Conservation (phyloP, 1,284 basidiomycete species). For the Amylostereum areolatum region DNA sequence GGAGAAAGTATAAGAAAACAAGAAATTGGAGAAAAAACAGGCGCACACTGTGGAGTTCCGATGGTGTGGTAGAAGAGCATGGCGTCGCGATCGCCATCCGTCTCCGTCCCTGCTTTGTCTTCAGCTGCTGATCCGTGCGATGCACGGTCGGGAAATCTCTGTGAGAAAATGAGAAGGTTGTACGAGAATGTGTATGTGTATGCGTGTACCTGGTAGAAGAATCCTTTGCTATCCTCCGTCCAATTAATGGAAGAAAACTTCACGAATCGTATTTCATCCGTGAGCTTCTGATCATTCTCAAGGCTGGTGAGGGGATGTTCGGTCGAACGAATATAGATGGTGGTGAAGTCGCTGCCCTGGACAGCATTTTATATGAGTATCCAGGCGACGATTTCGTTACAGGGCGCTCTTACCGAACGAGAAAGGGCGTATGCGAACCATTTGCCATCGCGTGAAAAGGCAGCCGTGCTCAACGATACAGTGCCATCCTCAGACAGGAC, state of each 20-base stretch:
- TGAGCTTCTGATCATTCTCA: conserved; percentile 45
- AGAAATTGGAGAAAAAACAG: neutral
- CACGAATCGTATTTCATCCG: conserved; percentile 66
- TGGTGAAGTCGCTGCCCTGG: conserved; percentile 73
- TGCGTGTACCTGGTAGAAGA: conserved; percentile 71
- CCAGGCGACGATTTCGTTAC: conserved; percentile 12
- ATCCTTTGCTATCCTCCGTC: conserved; percentile 74
- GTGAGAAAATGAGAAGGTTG: neutral
- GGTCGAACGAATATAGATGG: conserved; percentile 62
- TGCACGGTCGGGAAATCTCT: conserved; percentile 53
- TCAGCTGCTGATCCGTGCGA: conserved; percentile 44
- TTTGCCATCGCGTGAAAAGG: conserved; percentile 63
- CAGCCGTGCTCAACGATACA: conserved; percentile 49
- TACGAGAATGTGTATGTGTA: conserved; percentile 1
- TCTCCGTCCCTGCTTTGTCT: conserved; percentile 59
- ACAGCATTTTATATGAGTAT: neutral
- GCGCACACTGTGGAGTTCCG: conserved; percentile 62
- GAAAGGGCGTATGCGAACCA: conserved; percentile 75
- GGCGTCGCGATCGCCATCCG: conserved; percentile 59
- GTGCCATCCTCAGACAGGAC: conserved; percentile 71
- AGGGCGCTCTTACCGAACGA: conserved; percentile 40
- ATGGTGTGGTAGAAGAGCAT: conserved; percentile 72
- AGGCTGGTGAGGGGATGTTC: conserved; percentile 44
- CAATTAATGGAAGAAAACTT: conserved; percentile 72
- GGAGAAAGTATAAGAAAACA: conserved; percentile 5